Evolutionary conservation across 1,284 basidiomycete species (phyloP).

Genomic region (Ceraceosorus guamensis): DNA sequence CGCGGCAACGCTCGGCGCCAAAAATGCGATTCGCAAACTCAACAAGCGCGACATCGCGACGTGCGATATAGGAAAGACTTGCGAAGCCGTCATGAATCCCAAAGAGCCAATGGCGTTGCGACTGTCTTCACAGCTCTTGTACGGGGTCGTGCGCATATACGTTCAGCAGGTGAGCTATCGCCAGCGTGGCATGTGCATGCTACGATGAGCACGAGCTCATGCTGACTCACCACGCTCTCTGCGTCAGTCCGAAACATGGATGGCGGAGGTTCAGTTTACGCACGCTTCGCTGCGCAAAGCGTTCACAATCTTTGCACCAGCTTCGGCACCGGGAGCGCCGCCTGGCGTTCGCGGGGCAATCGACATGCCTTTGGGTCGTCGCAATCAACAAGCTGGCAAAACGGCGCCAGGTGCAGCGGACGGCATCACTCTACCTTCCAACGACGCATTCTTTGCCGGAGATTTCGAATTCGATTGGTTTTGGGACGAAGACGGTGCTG

Average conservation of each 20-base stretch:
- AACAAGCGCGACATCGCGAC: conserved; percentile 20
- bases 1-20: conserved; percentile 30
- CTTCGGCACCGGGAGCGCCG: neutral
- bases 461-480: conserved; percentile 16
- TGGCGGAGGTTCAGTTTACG: conserved; percentile 14
- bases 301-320: conserved; percentile 1
- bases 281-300: conserved; percentile 17
- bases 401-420: neutral
- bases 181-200: neutral
- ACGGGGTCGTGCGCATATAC: conserved; percentile 30
- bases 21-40: conserved; percentile 19
- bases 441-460: conserved; percentile 18
- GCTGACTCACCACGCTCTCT: neutral
- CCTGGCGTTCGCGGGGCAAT: conserved; percentile 4
- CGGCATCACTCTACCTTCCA: conserved; percentile 18
- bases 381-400: neutral
- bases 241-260: conserved; percentile 14
- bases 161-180: conserved; percentile 15
- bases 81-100: conserved; percentile 15
- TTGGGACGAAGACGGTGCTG: neutral
- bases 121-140: conserved; percentile 30
- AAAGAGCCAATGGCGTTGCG: conserved; percentile 33
- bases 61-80: conserved; percentile 19
- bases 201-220: neutral
- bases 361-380: conserved; percentile 16